A percentile compares a stretch with the other conserved stretches of the same genome.
These are phyloP conservation scores for Trichocomaceae sp. DNA, from an alignment of 2,329 filamentous ascomycete species.

Conservation along the genomic window DNA sequence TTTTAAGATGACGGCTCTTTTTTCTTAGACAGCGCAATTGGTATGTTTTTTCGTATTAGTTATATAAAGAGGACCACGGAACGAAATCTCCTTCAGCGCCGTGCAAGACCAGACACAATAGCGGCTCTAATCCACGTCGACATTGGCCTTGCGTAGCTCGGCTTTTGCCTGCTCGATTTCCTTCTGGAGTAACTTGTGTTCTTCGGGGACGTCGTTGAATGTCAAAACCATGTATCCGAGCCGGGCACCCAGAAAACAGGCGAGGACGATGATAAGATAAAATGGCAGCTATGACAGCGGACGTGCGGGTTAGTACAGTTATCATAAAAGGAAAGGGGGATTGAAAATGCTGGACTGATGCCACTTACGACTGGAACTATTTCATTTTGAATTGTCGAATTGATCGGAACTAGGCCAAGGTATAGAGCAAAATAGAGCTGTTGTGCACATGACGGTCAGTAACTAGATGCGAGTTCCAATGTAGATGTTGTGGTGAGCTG, in stretches of 20 bases:
- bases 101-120: not conserved
- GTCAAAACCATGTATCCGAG: slow-evolving; percentile 89
- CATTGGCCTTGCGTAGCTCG: slow-evolving; percentile 36
- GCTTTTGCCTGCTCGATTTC: slow-evolving; percentile 58
- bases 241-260: slow-evolving; percentile 83
- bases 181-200: slow-evolving; percentile 78
- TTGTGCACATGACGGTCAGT: slow-evolving; percentile 32
- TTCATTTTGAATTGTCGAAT: slow-evolving; percentile 68
- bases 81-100: slow-evolving; percentile 8
- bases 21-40: not conserved
- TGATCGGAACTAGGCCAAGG: slow-evolving; percentile 75
- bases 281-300: slow-evolving; percentile 65
- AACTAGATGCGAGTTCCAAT: not conserved
- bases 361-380: slow-evolving; percentile 78
- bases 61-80: not conserved
- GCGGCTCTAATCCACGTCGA: slow-evolving; percentile 36
- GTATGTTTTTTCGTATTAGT: not conserved
- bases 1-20: not conserved
- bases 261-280: slow-evolving; percentile 86
- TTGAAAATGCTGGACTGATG: not conserved
- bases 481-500: not conserved
- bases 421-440: slow-evolving; percentile 86
- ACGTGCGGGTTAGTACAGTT: not conserved
- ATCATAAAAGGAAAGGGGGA: not conserved
- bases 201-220: slow-evolving; percentile 91